Evolutionary conservation across 2,329 filamentous ascomycete genomes (phyloP).

Genomic region (Paecilomyces sp.): DNA sequence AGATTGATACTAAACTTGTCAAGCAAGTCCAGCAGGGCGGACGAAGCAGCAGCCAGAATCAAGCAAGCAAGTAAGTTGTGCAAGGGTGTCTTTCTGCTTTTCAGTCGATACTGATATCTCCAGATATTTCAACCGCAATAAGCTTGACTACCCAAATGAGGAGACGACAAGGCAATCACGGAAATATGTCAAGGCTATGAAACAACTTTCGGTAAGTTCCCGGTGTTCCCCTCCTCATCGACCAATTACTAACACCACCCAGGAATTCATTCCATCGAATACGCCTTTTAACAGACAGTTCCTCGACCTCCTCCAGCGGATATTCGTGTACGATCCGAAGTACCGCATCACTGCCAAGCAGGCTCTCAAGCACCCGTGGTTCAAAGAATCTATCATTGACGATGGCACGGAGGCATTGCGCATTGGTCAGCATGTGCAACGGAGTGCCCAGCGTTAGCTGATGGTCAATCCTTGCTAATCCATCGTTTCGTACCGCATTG

Average conservation of each 20-base stretch:
- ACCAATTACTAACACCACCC: conserved; percentile 12
- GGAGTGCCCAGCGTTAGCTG: conserved; percentile 15
- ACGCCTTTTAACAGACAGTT: conserved; percentile 57
- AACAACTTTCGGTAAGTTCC: conserved; percentile 48
- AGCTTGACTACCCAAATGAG: conserved; percentile 56
- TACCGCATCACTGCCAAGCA: conserved; percentile 58
- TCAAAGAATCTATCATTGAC: conserved; percentile 56
- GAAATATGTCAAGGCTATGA: conserved; percentile 65
- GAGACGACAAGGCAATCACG: conserved; percentile 57
- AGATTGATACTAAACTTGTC: conserved; percentile 50
- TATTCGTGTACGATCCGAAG: conserved; percentile 62
- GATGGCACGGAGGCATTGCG: conserved; percentile 59
- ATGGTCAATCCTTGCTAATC: not conserved
- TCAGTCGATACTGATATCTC: conserved; percentile 23
- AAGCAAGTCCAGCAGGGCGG: conserved; percentile 44
- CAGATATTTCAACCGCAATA: conserved; percentile 50
- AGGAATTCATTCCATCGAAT: conserved; percentile 58
- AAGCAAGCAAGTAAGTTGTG: conserved; percentile 48
- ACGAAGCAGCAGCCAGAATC: conserved; percentile 43
- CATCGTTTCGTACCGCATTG: not conserved
- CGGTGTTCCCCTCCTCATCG: not conserved
- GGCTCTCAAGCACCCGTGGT: conserved; percentile 60
- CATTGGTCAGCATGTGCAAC: conserved; percentile 42
- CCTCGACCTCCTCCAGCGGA: conserved; percentile 54
- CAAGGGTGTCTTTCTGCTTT: conserved; percentile 1